Evolutionary conservation across 371 early-diverging fungal genomes (phyloP), one percentile per base, ranked within the genome.

Genomic region (Mucor mucedo): DNA sequence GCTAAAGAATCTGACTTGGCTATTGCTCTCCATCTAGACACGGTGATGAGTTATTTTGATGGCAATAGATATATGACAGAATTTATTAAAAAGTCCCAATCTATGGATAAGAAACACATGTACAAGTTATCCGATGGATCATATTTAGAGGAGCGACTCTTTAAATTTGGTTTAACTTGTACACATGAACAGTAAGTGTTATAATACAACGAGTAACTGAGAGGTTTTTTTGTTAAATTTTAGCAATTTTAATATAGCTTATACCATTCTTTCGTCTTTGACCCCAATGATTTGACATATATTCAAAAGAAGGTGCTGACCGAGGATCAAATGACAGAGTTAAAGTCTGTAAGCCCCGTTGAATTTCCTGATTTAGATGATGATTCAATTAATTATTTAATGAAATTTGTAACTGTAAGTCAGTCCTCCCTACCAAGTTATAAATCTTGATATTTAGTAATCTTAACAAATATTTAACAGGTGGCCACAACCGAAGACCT

Each of bases 101-200:
- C 55, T 55, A 55, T 55, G 55, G 55, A 55, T 54, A 54, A 54
- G 54, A 54, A 39, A 39, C 39, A 54, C 54, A 54, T 55, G 55
- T 11, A 55, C 55, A 55, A 55, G 55, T 55, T 55, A 28, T 55
- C 55, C 44, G 55, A 55, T 42, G 55, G 55, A 55, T 55, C 55
- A 42, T 55, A 55, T 55, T 28, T 55, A 42, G 42, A 55, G 55
- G 55, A 55, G 44, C 55, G 55, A 41, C 55, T 55, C 42, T 55
- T 55, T 42, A 55, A 55, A 55, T 55, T 55, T 42, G 55, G 55
- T 55, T 55, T 55, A 41, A 55, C 55, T 30, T 55, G 55, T 13
- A 55, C 55, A 5, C 42, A 55, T 55, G 42, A 55, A 55, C 55
- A 55, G 55, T 55, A 55, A 55, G 41, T 42, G 42, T 55, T 42